These are phyloP conservation scores for Paecilomyces sp. DNA, from an alignment of 2,329 filamentous ascomycete genomes.

Conservation along the genomic window DNA sequence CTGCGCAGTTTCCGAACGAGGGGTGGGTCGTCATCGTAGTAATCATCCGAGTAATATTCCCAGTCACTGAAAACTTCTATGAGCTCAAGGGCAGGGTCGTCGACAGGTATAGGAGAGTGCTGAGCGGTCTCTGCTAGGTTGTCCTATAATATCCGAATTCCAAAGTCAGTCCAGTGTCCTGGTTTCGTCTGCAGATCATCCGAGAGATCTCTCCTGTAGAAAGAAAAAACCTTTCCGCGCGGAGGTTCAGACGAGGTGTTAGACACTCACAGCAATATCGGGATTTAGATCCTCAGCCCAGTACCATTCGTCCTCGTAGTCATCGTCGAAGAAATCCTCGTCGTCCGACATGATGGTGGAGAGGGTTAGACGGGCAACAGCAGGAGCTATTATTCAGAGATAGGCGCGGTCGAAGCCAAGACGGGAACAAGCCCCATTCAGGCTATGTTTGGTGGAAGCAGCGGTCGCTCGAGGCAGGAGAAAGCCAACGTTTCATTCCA, in stretches of 20 bases:
- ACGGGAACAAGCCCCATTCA: background rate
- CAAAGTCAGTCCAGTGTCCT: background rate
- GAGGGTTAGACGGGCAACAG: background rate
- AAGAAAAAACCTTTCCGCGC: background rate
- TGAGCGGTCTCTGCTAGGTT: constrained; percentile 36
- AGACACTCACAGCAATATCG: constrained; percentile 24
- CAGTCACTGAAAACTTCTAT: constrained; percentile 38
- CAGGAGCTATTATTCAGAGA: background rate
- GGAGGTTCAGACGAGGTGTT: no score
- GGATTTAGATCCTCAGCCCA: constrained; percentile 29
- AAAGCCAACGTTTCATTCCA: background rate
- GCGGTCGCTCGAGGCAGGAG: background rate
- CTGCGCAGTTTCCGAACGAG: constrained; percentile 15
- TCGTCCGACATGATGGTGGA: constrained; percentile 31
- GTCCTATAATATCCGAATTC: constrained; percentile 20
- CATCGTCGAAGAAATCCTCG: constrained; percentile 30
- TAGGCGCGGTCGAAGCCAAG: background rate
- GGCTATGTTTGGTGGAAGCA: background rate
- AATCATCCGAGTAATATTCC: constrained; percentile 40
- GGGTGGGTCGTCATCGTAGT: constrained; percentile 36
- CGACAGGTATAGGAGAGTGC: constrained; percentile 32
- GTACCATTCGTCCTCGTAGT: constrained; percentile 18
- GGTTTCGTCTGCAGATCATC: background rate
- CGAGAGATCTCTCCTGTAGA: background rate
- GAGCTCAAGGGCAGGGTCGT: constrained; percentile 32